phyloP scores from a whole-genome alignment of 2,329 filamentous ascomycete genomes.

The Scortechinia acanthostroma region DNA sequence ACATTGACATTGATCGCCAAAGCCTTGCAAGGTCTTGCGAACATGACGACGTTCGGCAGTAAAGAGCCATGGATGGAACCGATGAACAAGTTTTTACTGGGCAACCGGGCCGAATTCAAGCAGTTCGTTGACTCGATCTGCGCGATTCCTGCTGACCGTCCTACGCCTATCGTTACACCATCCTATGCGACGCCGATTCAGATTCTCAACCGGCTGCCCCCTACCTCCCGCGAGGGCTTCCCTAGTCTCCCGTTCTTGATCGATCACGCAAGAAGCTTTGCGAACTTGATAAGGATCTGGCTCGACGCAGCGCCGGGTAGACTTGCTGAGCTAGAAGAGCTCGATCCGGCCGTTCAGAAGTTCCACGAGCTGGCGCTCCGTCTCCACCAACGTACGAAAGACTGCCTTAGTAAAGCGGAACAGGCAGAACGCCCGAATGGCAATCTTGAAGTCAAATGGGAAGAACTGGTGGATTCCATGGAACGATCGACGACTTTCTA shows the following conservation, averaged over 20 bases:
- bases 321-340: conserved; percentile 18
- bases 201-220: conserved; percentile 2
- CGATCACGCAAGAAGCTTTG: not conserved
- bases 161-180: conserved; percentile 7
- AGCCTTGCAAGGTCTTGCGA: conserved; percentile 62
- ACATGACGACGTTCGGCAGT: conserved; percentile 61
- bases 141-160: not conserved
- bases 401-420: conserved; percentile 33
- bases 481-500: conserved; percentile 27
- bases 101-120: conserved; percentile 11
- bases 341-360: conserved; percentile 23
- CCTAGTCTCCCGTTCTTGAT: conserved; percentile 2
- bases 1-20: conserved; percentile 64
- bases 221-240: conserved; percentile 2
- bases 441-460: conserved; percentile 35
- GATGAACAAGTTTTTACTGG: conserved; percentile 56
- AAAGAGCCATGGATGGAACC: conserved; percentile 71
- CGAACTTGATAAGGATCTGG: conserved; percentile 35
- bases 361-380: conserved; percentile 32
- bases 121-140: conserved; percentile 12
- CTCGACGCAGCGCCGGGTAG: conserved; percentile 28
- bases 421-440: conserved; percentile 35
- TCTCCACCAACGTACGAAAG: conserved; percentile 30
- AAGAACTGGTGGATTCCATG: conserved; percentile 36
- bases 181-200: conserved; percentile 7